A percentile compares a stretch with the other conserved stretches of the same genome.
Evolutionary conservation across 1,139 yeast genomes (phyloP).

Genomic region (Geotrichum reessii): DNA sequence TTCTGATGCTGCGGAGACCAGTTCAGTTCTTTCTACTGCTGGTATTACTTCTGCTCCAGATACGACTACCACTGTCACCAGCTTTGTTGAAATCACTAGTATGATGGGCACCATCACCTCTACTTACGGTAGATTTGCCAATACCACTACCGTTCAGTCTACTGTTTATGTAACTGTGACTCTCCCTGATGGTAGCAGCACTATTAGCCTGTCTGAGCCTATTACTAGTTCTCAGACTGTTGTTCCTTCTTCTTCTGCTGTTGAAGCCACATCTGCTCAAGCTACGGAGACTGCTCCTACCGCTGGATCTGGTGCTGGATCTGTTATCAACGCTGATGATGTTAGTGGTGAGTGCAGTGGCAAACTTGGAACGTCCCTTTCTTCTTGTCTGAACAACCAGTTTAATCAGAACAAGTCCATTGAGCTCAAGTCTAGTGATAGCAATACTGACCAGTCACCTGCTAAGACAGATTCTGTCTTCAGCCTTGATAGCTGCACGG

Average conservation of each 20-base stretch:
- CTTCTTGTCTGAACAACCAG: constrained; percentile 15
- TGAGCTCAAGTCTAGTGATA: constrained; percentile 1
- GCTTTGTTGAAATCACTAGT: not conserved
- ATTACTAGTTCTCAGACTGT: not conserved
- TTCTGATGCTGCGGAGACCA: not conserved
- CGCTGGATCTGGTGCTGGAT: constrained; percentile 20
- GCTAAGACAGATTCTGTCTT: not conserved
- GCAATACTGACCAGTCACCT: not conserved
- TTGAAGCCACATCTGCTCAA: not conserved
- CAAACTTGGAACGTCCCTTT: constrained; percentile 6
- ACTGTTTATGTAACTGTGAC: not conserved
- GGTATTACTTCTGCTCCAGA: not conserved
- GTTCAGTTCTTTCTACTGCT: constrained; percentile 5
- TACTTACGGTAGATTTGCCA: not conserved
- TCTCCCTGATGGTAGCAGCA: not conserved
- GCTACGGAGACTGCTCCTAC: not conserved
- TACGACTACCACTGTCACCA: constrained; percentile 1
- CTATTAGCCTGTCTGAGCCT: not conserved
- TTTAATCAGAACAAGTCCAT: constrained; percentile 9
- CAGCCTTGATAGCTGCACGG: constrained; percentile 7
- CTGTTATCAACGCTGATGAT: constrained; percentile 8
- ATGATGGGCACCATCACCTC: constrained; percentile 3
- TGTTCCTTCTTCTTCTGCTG: constrained; percentile 1
- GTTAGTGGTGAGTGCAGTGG: constrained; percentile 16
- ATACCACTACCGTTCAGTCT: not conserved